Evolutionary conservation across 768 basidiomycete species (phyloP).

Genomic region (Phlegmacium glaucopus): DNA sequence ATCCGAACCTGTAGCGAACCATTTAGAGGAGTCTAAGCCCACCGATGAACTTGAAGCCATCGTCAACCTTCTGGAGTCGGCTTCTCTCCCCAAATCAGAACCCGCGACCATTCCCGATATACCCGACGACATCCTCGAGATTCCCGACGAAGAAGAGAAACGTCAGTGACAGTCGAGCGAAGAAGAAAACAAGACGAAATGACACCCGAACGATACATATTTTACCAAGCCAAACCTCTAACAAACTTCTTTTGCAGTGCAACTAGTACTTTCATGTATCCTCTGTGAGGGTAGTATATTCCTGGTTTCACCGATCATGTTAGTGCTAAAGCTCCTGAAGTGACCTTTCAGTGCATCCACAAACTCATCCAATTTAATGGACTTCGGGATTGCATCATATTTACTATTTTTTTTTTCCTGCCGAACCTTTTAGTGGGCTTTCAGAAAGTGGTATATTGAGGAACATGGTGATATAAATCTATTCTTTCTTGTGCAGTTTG

Average conservation of each 20-base stretch:
- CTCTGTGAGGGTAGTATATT: too few species aligned
- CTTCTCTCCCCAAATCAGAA: slow-evolving; percentile 33
- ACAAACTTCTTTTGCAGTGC: not conserved
- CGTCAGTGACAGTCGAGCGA: too few species aligned
- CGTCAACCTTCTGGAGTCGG: slow-evolving; percentile 60
- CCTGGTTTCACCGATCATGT: too few species aligned
- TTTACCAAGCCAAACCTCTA: not conserved
- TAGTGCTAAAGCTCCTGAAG: too few species aligned
- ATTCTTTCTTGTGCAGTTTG: too few species aligned
- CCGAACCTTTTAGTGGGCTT: too few species aligned
- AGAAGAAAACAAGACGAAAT: slow-evolving; percentile 2
- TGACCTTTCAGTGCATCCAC: too few species aligned
- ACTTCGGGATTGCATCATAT: too few species aligned
- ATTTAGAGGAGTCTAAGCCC: not conserved
- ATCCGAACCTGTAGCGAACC: not conserved
- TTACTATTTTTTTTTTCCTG: too few species aligned
- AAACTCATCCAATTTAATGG: too few species aligned
- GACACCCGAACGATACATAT: not conserved
- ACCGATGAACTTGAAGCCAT: slow-evolving; percentile 46
- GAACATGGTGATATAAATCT: too few species aligned
- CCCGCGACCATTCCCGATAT: slow-evolving; percentile 44
- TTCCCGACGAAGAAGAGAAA: slow-evolving; percentile 48
- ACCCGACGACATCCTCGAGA: slow-evolving; percentile 54
- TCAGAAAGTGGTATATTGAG: too few species aligned
- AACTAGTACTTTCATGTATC: not conserved